phyloP scores from a whole-genome alignment of 129 eudicot genomes.

The Artemisia argyi region DNA sequence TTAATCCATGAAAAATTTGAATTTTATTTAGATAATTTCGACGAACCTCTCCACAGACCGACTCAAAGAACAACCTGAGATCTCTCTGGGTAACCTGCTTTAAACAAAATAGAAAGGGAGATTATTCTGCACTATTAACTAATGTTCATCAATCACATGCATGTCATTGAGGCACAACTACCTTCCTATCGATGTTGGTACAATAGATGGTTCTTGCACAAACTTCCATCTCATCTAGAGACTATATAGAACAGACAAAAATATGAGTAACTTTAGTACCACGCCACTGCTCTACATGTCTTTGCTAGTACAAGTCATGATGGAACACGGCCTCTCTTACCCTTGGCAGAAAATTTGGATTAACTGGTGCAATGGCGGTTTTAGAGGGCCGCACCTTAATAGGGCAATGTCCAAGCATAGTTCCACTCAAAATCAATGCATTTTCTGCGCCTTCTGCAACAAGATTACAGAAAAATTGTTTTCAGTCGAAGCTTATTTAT shows the following conservation, averaged over 20 bases:
- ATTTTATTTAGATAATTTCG: neutral
- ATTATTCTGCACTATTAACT: neutral
- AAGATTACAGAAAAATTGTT: too few species aligned
- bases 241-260: neutral
- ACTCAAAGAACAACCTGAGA: neutral
- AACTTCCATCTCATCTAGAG: constrained; percentile 1
- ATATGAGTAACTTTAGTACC: neutral
- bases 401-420: constrained; percentile 86
- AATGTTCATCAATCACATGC: neutral
- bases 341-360: too few species aligned
- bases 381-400: constrained; percentile 87
- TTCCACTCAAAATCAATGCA: constrained; percentile 72
- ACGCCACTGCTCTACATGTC: too few species aligned
- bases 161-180: neutral
- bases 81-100: neutral
- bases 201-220: constrained; percentile 17
- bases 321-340: too few species aligned
- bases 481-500: too few species aligned
- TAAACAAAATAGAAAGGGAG: neutral
- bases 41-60: constrained; percentile 9
- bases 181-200: constrained; percentile 14
- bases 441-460: too few species aligned
- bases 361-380: constrained; percentile 39
- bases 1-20: neutral
- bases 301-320: too few species aligned